Percentiles rank a stretch among this genome's conserved stretches.
Conservation (phyloP, 257 asterid genomes). For the Solanum infundibuliforme region DNA sequence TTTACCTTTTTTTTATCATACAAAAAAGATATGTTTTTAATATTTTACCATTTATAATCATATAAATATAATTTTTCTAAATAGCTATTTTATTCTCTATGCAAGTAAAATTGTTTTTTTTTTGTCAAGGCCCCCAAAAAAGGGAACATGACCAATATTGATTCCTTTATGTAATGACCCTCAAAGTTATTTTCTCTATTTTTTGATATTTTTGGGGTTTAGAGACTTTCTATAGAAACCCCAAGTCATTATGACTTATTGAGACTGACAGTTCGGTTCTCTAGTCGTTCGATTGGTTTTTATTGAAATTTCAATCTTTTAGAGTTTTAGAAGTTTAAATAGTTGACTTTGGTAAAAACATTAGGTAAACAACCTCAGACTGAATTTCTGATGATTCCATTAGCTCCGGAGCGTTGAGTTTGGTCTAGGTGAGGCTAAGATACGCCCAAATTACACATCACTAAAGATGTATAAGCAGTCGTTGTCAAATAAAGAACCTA, state of each 20-base stretch:
- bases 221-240: fast-evolving
- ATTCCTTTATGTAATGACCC: neutral
- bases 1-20: neutral
- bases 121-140: neutral
- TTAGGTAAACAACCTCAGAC: neutral
- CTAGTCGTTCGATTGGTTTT: neutral
- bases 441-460: too few species aligned
- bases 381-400: too few species aligned
- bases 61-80: neutral
- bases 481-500: too few species aligned
- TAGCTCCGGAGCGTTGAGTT: neutral
- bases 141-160: neutral
- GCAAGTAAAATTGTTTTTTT: neutral
- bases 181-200: neutral
- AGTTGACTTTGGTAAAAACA: neutral
- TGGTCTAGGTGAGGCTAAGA: too few species aligned
- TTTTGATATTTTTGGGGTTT: neutral
- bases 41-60: neutral
- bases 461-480: too few species aligned
- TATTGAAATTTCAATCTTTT: too few species aligned
- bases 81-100: neutral
- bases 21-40: neutral
- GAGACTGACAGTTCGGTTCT: fast-evolving
- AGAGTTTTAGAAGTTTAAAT: neutral
- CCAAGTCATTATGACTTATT: neutral